A percentile compares a stretch with the other conserved stretches of the same genome.
Conservation (phyloP, 2,329 filamentous ascomycete genomes). For the Tolypocladium capitatum region DNA sequence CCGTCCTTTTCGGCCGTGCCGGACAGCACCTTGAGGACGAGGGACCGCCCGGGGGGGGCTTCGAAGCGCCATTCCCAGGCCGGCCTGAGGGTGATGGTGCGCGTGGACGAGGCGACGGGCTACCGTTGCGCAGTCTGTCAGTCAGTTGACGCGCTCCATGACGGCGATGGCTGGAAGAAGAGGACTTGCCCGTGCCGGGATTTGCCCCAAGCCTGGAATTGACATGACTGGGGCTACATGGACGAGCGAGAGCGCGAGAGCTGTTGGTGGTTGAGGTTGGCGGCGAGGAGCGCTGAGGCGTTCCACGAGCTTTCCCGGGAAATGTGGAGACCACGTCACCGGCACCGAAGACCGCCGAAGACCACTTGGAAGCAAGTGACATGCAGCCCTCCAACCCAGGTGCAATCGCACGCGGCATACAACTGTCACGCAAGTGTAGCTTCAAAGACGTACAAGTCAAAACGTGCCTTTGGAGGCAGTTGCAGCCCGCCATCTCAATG, state of each 20-base stretch:
- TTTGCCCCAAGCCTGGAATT: slow-evolving; percentile 60
- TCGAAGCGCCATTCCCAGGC: slow-evolving; percentile 72
- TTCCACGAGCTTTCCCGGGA: background rate
- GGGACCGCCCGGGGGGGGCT: slow-evolving; percentile 36
- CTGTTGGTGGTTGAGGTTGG: background rate
- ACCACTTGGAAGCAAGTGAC: too few species aligned
- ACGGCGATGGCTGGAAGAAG: background rate
- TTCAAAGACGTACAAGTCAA: background rate
- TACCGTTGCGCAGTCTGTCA: slow-evolving; percentile 5
- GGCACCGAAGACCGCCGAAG: too few species aligned
- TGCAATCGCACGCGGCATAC: background rate
- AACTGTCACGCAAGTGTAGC: background rate
- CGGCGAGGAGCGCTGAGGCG: background rate
- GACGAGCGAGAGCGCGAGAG: slow-evolving; percentile 4
- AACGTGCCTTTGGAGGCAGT: background rate
- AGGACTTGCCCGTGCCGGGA: slow-evolving; percentile 40
- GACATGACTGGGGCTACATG: slow-evolving; percentile 42
- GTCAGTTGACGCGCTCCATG: background rate
- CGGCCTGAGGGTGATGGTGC: slow-evolving; percentile 40
- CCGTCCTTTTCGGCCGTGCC: slow-evolving; percentile 91
- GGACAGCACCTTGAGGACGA: slow-evolving; percentile 49
- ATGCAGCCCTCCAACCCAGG: background rate
- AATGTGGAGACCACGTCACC: background rate
- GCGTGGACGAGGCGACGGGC: slow-evolving; percentile 26
- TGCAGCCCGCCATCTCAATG: background rate